These are phyloP conservation scores for Mycena belliarum DNA, from an alignment of 768 basidiomycete species.

Conservation along the genomic window DNA sequence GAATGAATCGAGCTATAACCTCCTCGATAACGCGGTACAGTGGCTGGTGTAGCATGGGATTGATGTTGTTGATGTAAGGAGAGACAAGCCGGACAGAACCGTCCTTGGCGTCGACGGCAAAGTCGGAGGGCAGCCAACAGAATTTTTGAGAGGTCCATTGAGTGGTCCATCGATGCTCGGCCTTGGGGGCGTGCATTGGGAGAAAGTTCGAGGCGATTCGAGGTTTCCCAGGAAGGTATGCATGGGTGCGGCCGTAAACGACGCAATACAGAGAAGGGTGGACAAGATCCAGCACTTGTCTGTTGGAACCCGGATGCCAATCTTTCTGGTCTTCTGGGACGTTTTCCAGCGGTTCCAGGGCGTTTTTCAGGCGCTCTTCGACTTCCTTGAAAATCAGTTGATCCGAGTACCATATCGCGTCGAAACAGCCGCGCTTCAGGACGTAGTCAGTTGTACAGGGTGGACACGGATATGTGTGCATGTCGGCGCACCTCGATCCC, in stretches of 20 bases:
- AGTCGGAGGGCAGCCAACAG: conserved; percentile 32
- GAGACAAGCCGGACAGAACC: conserved; percentile 22
- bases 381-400: conserved; percentile 15
- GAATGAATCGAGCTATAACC: conserved; percentile 24
- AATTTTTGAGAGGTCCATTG: conserved; percentile 21
- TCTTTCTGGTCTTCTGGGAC: conserved; percentile 39
- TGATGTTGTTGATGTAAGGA: conserved; percentile 31
- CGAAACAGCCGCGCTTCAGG: conserved; percentile 18
- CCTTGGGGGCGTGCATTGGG: background rate
- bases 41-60: conserved; percentile 17
- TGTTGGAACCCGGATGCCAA: conserved; percentile 29
- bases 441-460: too few species aligned
- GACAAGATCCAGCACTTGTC: conserved; percentile 28
- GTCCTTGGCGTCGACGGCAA: conserved; percentile 20
- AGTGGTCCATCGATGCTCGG: background rate
- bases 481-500: conserved; percentile 16
- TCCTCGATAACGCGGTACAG: conserved; percentile 25
- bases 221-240: background rate
- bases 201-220: conserved; percentile 10
- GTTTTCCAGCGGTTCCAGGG: conserved; percentile 34
- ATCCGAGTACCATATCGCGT: conserved; percentile 21
- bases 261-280: conserved; percentile 47
- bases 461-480: background rate
- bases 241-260: conserved; percentile 35
- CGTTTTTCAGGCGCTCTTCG: conserved; percentile 26